phyloP scores from a whole-genome alignment of 495 filamentous ascomycete species.

The Trichoderma virens region DNA sequence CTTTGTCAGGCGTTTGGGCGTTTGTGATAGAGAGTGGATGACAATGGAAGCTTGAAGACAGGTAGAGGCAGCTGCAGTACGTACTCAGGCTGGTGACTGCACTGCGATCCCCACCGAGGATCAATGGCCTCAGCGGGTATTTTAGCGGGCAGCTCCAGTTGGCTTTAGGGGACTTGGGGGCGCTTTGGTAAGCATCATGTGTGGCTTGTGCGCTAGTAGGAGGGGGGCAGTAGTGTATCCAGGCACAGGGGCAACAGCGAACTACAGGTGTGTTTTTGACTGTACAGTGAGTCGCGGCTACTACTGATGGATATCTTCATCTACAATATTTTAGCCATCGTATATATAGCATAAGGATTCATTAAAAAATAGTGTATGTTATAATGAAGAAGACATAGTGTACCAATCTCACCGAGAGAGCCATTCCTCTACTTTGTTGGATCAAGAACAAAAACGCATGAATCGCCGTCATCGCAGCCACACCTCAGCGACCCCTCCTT shows the following conservation, averaged over 20 bases:
- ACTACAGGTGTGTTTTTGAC: no score
- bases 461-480: not conserved
- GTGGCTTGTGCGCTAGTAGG: not conserved
- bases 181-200: not conserved
- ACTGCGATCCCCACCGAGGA: not conserved
- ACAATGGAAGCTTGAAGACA: not conserved
- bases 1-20: slow-evolving; percentile 3
- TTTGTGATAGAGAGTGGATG: not conserved
- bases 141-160: slow-evolving; percentile 3
- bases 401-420: no score
- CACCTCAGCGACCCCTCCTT: not conserved
- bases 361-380: no score
- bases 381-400: no score
- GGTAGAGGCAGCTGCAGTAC: not conserved
- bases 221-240: not conserved
- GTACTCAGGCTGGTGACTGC: slow-evolving; percentile 3
- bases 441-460: no score
- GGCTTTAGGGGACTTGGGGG: not conserved
- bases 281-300: no score
- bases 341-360: no score
- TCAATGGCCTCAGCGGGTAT: not conserved
- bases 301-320: no score
- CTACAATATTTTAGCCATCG: no score
- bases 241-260: no score
- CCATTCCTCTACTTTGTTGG: no score